Evolutionary conservation across 768 basidiomycete species (phyloP).

Genomic region (Sporobolomyces roseus): DNA sequence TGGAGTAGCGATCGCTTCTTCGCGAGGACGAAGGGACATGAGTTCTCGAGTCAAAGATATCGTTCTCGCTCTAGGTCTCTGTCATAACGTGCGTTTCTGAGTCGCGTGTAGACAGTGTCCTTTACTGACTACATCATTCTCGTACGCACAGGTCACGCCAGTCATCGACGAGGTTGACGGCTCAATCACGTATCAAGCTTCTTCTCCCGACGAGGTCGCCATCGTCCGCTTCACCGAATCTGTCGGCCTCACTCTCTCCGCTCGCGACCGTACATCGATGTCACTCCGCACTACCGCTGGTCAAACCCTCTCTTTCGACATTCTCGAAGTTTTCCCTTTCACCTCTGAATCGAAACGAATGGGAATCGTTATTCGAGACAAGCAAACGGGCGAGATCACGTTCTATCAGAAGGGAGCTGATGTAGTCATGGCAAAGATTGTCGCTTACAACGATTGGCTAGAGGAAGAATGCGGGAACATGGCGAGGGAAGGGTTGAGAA

Average conservation of each 20-base stretch:
- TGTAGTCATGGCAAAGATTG: constrained; percentile 93
- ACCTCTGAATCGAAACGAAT: constrained; percentile 98
- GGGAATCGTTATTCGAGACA: constrained; percentile 91
- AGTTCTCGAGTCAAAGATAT: constrained; percentile 87
- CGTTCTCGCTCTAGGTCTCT: constrained; percentile 85
- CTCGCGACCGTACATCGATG: constrained; percentile 86
- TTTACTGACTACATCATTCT: not conserved
- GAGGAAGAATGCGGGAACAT: constrained; percentile 98
- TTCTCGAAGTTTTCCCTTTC: constrained; percentile 95
- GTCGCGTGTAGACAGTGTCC: not conserved
- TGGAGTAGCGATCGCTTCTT: constrained; percentile 69
- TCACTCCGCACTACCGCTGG: constrained; percentile 71
- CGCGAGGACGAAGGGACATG: constrained; percentile 86
- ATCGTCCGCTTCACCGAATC: constrained; percentile 97
- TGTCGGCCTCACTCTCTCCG: constrained; percentile 80
- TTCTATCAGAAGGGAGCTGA: constrained; percentile 98
- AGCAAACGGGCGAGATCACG: constrained; percentile 67
- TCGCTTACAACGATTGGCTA: constrained; percentile 95
- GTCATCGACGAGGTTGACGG: constrained; percentile 84
- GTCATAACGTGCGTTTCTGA: constrained; percentile 73
- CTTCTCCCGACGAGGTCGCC: constrained; percentile 97
- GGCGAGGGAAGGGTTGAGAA: constrained; percentile 92
- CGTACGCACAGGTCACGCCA: constrained; percentile 74
- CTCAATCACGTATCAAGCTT: constrained; percentile 92
- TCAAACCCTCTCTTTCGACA: constrained; percentile 64